These are phyloP conservation scores for Diutina ranongensis DNA, from an alignment of 1,139 yeast genomes.

Conservation along the genomic window DNA sequence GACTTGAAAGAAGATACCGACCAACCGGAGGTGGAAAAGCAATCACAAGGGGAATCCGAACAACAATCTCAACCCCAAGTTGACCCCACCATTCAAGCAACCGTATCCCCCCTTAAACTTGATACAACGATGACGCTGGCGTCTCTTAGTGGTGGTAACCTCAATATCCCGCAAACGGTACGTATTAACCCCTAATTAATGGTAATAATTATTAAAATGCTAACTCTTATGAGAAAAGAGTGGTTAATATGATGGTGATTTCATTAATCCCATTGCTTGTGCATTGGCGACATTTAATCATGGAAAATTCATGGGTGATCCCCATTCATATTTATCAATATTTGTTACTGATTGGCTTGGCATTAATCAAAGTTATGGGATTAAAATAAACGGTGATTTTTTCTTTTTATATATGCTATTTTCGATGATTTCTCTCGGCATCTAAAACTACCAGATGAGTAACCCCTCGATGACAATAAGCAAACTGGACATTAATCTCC, in stretches of 20 bases:
- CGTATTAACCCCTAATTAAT: not conserved
- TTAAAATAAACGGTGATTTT: not conserved
- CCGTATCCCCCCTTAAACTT: no score
- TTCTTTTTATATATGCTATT: not conserved
- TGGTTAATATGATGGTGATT: not conserved
- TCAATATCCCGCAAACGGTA: not conserved
- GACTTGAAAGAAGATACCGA: conserved; percentile 12
- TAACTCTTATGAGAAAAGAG: not conserved
- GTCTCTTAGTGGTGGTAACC: not conserved
- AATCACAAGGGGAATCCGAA: conserved; percentile 7
- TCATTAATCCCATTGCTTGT: not conserved
- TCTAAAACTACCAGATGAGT: conserved; percentile 13
- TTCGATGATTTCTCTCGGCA: not conserved
- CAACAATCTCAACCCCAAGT: not conserved
- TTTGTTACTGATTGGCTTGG: not conserved
- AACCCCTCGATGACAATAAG: conserved; percentile 37
- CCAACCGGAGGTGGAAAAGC: conserved; percentile 15
- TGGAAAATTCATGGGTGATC: not conserved
- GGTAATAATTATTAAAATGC: no score
- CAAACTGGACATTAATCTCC: conserved; percentile 48
- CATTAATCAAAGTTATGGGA: not conserved
- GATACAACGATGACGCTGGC: not conserved
- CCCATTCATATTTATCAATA: not conserved
- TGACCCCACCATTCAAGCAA: no score
- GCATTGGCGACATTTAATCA: not conserved